Evolutionary conservation across 1,284 basidiomycete genomes (phyloP), one percentile per base, ranked within the genome.

Genomic region (Schizophyllum amplum): DNA sequence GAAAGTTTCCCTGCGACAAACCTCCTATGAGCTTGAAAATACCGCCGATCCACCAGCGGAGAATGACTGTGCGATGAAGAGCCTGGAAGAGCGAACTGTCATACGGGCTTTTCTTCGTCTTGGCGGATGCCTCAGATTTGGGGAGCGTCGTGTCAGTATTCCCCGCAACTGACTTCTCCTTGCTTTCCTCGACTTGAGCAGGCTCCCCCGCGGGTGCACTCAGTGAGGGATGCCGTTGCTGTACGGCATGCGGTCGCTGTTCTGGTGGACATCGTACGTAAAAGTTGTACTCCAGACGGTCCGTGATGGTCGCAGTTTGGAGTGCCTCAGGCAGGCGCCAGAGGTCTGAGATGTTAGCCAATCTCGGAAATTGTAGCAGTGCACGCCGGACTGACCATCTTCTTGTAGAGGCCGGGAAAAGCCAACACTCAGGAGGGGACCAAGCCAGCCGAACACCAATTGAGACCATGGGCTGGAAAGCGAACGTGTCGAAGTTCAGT

Each of bases 1-100:
- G 15, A 22, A 26, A 23, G 23, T 47, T n/a, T 47, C 24, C 20
- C 4, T n/a, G 4, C 57, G 17, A n/a, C n/a, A n/a, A 55, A 82
- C 84, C 82, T 23, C 77, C 74, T 26, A 74, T 59, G 1, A 87
- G 65, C 61, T 82, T 83, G 62, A 87, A 68, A 5, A 80, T 21
- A 0, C 84, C 82, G 20, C 79, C 75, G 4, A 66, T 65, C 80
- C 80, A 85, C 65, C 84, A 81, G 6, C 74, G 72, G 51, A 68
- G 71, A 59, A 77, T 77, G 66, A 86, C 86, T 0, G 81, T 80
- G 11, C 70, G 69, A 57, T 81, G 73, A 4, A 91, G 64, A 2
- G 87, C 84, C 60, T 72, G 74, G 54, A 82, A 71, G n/a, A 90
- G 68, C 9, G 81, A 84, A 21, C 76, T 72, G 60, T 86, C 83